These are phyloP conservation scores for Pythium scleroteichum DNA, from an alignment of 352 stramenopile genomes.

Conservation along the genomic window DNA sequence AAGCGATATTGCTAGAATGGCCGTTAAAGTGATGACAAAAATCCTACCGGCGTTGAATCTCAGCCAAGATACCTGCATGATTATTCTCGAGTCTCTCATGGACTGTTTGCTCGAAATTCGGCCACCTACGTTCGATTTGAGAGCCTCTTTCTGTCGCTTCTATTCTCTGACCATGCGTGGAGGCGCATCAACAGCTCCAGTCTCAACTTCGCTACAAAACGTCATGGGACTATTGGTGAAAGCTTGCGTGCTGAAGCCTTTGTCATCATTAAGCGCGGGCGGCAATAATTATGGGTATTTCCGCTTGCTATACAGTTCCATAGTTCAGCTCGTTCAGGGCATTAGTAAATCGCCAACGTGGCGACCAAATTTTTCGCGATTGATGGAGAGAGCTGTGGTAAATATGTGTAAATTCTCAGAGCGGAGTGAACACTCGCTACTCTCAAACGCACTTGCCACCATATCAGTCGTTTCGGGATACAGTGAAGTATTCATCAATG, in stretches of 20 bases:
- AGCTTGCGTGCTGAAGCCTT: neutral
- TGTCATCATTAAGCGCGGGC: neutral
- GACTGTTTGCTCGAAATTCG: neutral
- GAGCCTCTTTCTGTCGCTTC: neutral
- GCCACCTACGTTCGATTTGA: neutral
- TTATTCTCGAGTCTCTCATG: neutral
- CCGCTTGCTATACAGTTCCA: neutral
- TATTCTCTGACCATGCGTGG: neutral
- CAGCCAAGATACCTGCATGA: neutral
- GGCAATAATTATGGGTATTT: neutral
- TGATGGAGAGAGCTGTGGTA: neutral
- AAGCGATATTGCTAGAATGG: neutral
- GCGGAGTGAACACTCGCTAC: neutral
- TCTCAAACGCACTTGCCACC: neutral
- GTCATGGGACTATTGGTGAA: neutral
- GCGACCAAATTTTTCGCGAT: neutral
- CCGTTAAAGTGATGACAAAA: neutral
- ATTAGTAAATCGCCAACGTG: neutral
- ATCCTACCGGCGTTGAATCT: neutral
- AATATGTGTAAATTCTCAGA: neutral
- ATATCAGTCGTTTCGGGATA: slow-evolving; percentile 9
- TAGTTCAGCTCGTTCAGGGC: slow-evolving; percentile 6
- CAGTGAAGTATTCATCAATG: slow-evolving; percentile 17
- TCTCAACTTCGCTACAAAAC: neutral
- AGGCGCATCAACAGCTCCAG: neutral